Evolutionary conservation across 2,329 filamentous ascomycete genomes (phyloP).

Genomic region (Fusarium compactum): DNA sequence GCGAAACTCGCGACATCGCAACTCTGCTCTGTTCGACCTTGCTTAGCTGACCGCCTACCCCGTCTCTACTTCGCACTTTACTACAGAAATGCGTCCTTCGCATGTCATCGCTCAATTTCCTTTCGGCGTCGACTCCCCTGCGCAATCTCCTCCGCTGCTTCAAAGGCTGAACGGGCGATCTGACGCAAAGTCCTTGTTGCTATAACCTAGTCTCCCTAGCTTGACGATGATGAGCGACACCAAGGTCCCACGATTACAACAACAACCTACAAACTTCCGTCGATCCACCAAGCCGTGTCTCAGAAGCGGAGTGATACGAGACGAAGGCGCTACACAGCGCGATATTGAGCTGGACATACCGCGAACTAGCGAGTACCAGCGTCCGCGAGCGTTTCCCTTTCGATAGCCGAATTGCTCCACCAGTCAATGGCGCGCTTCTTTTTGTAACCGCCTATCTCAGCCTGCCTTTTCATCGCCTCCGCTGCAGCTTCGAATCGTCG

Average conservation of each 20-base stretch:
- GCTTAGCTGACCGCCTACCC: background rate
- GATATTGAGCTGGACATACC: background rate
- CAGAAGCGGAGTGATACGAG: background rate
- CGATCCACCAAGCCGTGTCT: background rate
- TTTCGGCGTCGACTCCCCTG: background rate
- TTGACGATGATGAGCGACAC: background rate
- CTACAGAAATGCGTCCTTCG: fast-evolving
- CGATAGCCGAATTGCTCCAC: too few species aligned
- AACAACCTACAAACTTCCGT: too few species aligned
- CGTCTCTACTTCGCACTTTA: background rate
- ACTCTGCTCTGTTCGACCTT: background rate
- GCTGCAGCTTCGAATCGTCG: background rate
- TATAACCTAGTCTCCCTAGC: background rate
- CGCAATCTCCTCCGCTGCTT: background rate
- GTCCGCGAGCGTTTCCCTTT: background rate
- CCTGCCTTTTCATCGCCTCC: fast-evolving
- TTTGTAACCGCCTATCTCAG: background rate
- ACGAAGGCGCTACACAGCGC: background rate
- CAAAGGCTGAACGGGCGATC: fast-evolving
- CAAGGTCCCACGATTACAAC: background rate
- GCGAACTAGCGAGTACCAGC: background rate
- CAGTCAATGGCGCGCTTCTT: background rate
- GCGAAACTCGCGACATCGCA: background rate
- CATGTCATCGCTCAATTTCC: background rate
- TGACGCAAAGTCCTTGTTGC: background rate